A percentile compares a stretch with the other conserved stretches of the same genome.
phyloP scores from a whole-genome alignment of 1,284 basidiomycete species.

The Neonothopanus nambi region DNA sequence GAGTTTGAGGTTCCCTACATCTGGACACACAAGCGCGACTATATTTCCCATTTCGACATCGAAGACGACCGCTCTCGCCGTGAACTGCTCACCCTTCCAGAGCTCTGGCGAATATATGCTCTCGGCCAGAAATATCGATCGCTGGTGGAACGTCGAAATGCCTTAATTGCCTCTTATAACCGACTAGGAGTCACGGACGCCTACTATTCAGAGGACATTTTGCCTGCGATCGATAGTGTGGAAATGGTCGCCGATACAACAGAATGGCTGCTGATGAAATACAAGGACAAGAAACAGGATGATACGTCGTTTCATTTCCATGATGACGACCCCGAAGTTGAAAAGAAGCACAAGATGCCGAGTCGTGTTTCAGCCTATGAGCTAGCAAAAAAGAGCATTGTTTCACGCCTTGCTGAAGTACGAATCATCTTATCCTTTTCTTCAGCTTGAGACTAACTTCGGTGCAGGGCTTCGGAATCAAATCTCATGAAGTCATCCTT shows the following conservation, averaged over 20 bases:
- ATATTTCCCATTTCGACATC: slow-evolving; percentile 78
- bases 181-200: slow-evolving; percentile 65
- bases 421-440: slow-evolving; percentile 19
- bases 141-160: slow-evolving; percentile 71
- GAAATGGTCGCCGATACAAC: slow-evolving; percentile 91
- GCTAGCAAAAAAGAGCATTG: slow-evolving; percentile 76
- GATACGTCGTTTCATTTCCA: slow-evolving; percentile 63
- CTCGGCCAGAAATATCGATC: slow-evolving; percentile 89
- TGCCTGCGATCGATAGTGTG: slow-evolving; percentile 67
- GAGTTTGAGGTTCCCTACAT: slow-evolving; percentile 95
- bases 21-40: slow-evolving; percentile 92
- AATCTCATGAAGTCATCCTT: slow-evolving; percentile 76
- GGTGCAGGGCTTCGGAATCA: slow-evolving; percentile 76
- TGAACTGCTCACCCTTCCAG: slow-evolving; percentile 74
- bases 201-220: slow-evolving; percentile 72
- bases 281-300: slow-evolving; percentile 75
- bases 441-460: slow-evolving; percentile 6
- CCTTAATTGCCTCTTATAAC: slow-evolving; percentile 64
- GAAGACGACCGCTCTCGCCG: slow-evolving; percentile 48
- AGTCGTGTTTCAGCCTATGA: slow-evolving; percentile 88
- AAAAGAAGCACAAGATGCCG: slow-evolving; percentile 78
- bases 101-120: slow-evolving; percentile 86
- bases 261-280: slow-evolving; percentile 90
- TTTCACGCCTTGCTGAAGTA: slow-evolving; percentile 78
- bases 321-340: slow-evolving; percentile 61